Conservation (phyloP, 1,284 basidiomycete genomes). For the Ceratobasidium papillatum region DNA sequence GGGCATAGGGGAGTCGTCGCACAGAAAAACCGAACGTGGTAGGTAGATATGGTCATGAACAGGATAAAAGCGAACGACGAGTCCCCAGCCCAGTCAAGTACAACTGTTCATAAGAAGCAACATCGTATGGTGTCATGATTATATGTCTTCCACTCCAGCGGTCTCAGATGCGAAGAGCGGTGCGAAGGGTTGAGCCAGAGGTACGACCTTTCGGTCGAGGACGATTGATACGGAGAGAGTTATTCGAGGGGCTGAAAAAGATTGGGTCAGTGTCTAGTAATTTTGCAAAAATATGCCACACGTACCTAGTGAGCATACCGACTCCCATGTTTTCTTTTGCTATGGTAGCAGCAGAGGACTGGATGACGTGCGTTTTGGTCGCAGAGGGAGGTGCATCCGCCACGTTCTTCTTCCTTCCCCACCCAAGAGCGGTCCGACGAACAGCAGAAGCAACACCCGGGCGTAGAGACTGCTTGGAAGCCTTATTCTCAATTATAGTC, state of each 20-base stretch:
- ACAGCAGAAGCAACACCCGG: constrained; percentile 62
- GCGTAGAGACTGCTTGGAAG: constrained; percentile 42
- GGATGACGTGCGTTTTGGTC: background rate
- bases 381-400: background rate
- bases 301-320: constrained; percentile 23
- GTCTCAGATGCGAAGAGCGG: constrained; percentile 35
- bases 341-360: constrained; percentile 10
- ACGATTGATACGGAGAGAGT: constrained; percentile 30
- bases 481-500: constrained; percentile 26
- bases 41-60: constrained; percentile 8
- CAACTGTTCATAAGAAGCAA: constrained; percentile 30
- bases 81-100: constrained; percentile 22
- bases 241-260: background rate
- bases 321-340: constrained; percentile 32
- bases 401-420: constrained; percentile 62
- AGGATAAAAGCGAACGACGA: background rate
- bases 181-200: constrained; percentile 4
- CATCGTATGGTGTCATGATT: constrained; percentile 31
- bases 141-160: constrained; percentile 24
- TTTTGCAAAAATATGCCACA: background rate
- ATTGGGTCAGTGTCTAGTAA: background rate
- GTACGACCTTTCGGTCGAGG: constrained; percentile 34
- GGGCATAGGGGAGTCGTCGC: constrained; percentile 36
- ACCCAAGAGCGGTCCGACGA: constrained; percentile 65
- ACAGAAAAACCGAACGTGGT: constrained; percentile 1